Evolutionary conservation across 2,329 filamentous ascomycete species (phyloP), one percentile per base, ranked within the genome.

Genomic region (Alternaria gaisen): DNA sequence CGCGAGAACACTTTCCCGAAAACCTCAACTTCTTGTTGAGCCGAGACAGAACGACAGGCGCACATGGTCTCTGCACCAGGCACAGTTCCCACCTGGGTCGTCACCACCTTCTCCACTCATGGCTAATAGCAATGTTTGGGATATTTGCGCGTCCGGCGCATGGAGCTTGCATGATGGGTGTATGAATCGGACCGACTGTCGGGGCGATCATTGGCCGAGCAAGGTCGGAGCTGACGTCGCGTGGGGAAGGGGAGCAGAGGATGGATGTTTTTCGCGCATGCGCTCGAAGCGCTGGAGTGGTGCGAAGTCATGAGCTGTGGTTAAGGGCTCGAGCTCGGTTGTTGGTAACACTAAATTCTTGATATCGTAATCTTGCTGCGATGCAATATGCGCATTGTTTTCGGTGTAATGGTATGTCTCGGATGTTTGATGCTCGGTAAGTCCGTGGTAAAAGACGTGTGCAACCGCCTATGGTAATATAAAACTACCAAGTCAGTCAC

Each of bases 151-250:
- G 41, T 44, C 42, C 26, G 32, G 30, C 20, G 46, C 30, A 50
- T 24, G 32, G 32, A 20, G 32, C 46, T 38, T 50, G 46, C 46
- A 38, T 50, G 46, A 50, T 26, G 46, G 46, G 14, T n/a, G 46
- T 50, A 28, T 24, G 46, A 50, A 41, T 55, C 34, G 50, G 50
- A 11, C 50, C 42, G 34, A 54, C 26, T 40, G 8, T n/a, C 24
- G 10, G 26, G 18, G 38, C 9, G 42, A 24, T 41, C 26, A 54
- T 54, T 58, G 26, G 56, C 26, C 20, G 44, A 5, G 36, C 18
- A 41, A 18, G 12, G 26, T 26, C 22, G 28, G 20, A 48, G 42
- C 34, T 42, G 26, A 47, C 16, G 34, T 26, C 51, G 42, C n/a
- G 34, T 46, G 34, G 28, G 51, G 36, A 42, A 12, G 51, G 24